Base-by-base conservation (phyloP, 768 basidiomycete genomes). In the Termitomyces sp. region DNA sequence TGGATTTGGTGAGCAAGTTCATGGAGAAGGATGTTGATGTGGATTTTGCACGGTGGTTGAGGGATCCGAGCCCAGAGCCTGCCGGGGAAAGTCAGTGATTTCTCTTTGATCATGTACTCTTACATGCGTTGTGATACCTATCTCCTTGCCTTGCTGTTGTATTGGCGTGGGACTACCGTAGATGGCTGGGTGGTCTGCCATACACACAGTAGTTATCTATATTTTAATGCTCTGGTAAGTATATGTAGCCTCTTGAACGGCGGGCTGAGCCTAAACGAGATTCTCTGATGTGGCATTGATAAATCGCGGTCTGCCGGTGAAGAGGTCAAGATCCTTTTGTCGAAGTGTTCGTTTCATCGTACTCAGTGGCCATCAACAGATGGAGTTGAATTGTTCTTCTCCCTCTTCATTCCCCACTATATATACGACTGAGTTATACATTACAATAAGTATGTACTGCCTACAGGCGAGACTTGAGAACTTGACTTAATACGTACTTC, bases 1-100 rank as follows among this genome's bases (percentile, higher is more conserved):
- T 82, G 17, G 79, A 80, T 46, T 67, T 74, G 60, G 83, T 84
- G 5, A 78, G 74, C 47, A 82, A 80, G 65, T 63, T 84, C 59
- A 68, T 86, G 59, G 81, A 83, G 65, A 75, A 75, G 59, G 86
- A 86, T 57, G 76, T 85, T 4, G 83, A 85, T 58, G 76, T 86
- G 5, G 83, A 85, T 59, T 83, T 78, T 59, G 76, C 73, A 37
- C 78, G 74, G 8, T 85, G 82, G 83, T 61, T 82, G 63, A 75
- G 67, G 42, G 77, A 80, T 61, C 61, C 72, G 32, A 72, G 70
- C 44, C 66, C 67, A 41, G 66, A 70, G 11, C 48, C 41, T 23
- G 53, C 45, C 23, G 74, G 71, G 29, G 50, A 53, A 46, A 56
- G 57, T 31, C 59, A 57, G 38, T 62, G 51, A 62, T 59, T 37